Conservation (phyloP, 2,329 filamentous ascomycete genomes). For the Colletotrichum sp. region DNA sequence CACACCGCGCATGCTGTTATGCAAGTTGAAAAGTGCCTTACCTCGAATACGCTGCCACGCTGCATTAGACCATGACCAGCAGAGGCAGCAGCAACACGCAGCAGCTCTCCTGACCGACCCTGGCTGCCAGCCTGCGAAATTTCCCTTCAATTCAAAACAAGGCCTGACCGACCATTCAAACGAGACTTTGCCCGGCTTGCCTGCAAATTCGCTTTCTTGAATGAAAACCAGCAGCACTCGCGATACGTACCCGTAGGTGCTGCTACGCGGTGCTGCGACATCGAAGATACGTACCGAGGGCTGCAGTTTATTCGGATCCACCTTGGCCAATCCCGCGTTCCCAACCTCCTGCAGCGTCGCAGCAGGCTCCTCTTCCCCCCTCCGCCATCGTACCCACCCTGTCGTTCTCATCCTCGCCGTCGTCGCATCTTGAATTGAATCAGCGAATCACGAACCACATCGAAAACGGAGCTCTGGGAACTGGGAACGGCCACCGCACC, state of each 20-base stretch:
- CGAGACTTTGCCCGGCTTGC: background rate
- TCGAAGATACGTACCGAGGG: background rate
- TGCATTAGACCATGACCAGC: background rate
- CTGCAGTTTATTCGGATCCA: background rate
- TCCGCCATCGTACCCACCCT: background rate
- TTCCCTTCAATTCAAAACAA: slow-evolving; percentile 8
- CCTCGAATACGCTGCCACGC: background rate
- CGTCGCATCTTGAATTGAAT: slow-evolving; percentile 10
- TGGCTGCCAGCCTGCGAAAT: background rate
- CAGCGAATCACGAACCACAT: slow-evolving; percentile 9
- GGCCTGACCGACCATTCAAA: background rate
- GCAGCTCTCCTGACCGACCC: slow-evolving; percentile 7
- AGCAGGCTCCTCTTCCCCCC: slow-evolving; percentile 9
- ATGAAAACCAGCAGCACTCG: background rate
- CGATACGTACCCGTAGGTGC: background rate
- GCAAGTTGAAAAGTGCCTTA: background rate
- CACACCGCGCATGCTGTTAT: background rate
- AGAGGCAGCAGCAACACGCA: background rate
- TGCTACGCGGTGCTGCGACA: background rate
- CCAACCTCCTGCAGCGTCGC: slow-evolving; percentile 13
- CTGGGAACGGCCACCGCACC: slow-evolving; percentile 11
- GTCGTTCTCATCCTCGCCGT: background rate
- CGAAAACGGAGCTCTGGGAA: slow-evolving; percentile 8
- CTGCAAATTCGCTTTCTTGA: background rate
- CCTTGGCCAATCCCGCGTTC: slow-evolving; percentile 4